phyloP scores from a whole-genome alignment of 805 yeast species.

The Kodamaea kakaduensis region DNA sequence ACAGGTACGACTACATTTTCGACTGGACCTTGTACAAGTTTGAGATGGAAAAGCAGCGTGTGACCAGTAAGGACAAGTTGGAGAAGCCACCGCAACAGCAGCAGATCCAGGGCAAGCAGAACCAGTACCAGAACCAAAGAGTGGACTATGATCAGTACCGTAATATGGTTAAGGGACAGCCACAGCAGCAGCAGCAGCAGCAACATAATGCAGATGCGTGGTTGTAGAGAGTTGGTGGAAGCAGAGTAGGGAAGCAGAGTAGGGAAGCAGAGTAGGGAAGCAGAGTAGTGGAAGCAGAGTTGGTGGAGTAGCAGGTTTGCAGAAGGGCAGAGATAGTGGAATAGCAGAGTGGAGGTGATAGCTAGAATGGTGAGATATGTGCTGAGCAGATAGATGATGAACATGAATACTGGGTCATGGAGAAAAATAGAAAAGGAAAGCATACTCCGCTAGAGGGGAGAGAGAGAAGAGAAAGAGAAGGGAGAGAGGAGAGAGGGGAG shows the following conservation, averaged over 20 bases:
- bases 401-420: no score
- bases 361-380: no score
- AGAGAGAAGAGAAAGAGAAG: not conserved
- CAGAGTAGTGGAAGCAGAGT: not conserved
- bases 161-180: constrained; percentile 1
- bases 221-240: constrained; percentile 3
- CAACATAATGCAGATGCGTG: constrained; percentile 8
- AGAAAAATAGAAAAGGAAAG: no score
- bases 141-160: constrained; percentile 8
- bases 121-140: constrained; percentile 6
- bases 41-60: constrained; percentile 55
- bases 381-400: no score
- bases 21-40: constrained; percentile 94
- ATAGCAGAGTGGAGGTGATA: no score
- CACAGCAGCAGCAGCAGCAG: constrained; percentile 3
- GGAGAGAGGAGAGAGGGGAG: not conserved
- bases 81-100: constrained; percentile 12
- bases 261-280: not conserved
- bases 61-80: constrained; percentile 12
- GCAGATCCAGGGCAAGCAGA: not conserved
- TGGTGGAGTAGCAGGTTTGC: no score
- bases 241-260: no score
- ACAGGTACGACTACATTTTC: constrained; percentile 88
- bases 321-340: no score
- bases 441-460: no score